These are phyloP conservation scores for Prorocentrum cordatum DNA, from an alignment of 169 alveolate genomes.

Conservation along the genomic window DNA sequence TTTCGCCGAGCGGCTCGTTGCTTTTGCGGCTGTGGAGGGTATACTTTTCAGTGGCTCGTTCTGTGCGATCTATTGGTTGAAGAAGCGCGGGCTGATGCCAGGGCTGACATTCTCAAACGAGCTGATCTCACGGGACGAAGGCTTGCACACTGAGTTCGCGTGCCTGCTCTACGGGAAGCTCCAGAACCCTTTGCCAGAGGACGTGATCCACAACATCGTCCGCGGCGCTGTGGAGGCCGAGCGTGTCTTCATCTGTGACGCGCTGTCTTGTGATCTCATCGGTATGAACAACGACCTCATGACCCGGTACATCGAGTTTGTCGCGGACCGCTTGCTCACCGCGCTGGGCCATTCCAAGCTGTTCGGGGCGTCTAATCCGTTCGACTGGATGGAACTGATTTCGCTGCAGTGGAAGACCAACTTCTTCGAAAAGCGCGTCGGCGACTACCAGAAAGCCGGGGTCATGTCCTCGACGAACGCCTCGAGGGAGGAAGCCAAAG, in stretches of 20 bases:
- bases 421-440: slow-evolving; percentile 97
- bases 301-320: slow-evolving; percentile 94
- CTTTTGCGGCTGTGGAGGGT: slow-evolving; percentile 94
- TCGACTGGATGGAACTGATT: slow-evolving; percentile 98
- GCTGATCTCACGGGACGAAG: slow-evolving; percentile 96
- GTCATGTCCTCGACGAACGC: no score
- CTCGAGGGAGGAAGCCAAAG: no score
- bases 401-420: slow-evolving; percentile 96
- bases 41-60: slow-evolving; percentile 92
- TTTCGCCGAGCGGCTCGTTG: slow-evolving; percentile 92
- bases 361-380: slow-evolving; percentile 90
- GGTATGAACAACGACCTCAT: slow-evolving; percentile 95
- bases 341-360: slow-evolving; percentile 89
- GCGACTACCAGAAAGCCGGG: slow-evolving; percentile 97
- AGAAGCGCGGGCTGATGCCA: slow-evolving; percentile 94
- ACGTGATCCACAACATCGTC: slow-evolving; percentile 87
- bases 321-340: slow-evolving; percentile 93
- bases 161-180: slow-evolving; percentile 90
- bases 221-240: slow-evolving; percentile 96
- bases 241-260: slow-evolving; percentile 90
- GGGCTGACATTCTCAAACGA: slow-evolving; percentile 94
- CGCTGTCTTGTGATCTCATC: slow-evolving; percentile 94
- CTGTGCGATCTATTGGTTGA: slow-evolving; percentile 99
- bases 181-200: slow-evolving; percentile 82
- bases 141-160: slow-evolving; percentile 98